Evolutionary conservation across 257 asterid species (phyloP), one percentile per base, ranked within the genome.

Genomic region (Solanum rostratum): DNA sequence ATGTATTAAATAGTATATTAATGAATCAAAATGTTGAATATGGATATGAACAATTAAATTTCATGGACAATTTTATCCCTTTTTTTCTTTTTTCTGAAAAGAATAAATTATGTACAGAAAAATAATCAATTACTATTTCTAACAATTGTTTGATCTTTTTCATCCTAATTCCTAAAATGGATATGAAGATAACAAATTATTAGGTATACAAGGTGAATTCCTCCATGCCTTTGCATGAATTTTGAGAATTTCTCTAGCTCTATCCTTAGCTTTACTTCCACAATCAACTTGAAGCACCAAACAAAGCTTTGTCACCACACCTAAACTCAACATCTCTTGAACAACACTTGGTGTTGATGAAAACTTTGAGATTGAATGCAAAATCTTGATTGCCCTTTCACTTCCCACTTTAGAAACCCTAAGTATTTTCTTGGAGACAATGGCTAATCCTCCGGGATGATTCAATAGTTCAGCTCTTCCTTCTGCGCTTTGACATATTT

Each of bases 401-500:
- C 88, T 96, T 3, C 92, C 97, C 3, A 87, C 90, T 30, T 81
- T 82, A 0, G 99, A 96, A 76, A 96, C 97, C 91, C 98, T 92
- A 7, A 96, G 91, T 2, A 94, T 91, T 90, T 94, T 96, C 89
- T 94, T 96, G 2, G 99, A 91, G 3, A 96, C 94, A 4, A 92
- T 74, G 4, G 98, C 99, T 30, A 96, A 12, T 1, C 99, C 99
- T 0, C 97, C 98, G 0, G 91, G 87, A 85, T 96, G 99, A n/a
- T 79, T 87, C 62, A 94, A 33, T 27, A 96, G 55, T 86, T 90
- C 97, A 0, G 98, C 93, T 66, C 99, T 84, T 7, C 99, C 99
- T 63, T 96, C 99, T 0, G 99, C 98, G 79, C 95, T 92, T 84
- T 90, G 97, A 90, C 98, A 93, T 2, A 94, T 83, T 62, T 84